These are phyloP conservation scores for Neofusicoccum kwambonambiense DNA, from an alignment of 2,329 filamentous ascomycete species.

Conservation along the genomic window DNA sequence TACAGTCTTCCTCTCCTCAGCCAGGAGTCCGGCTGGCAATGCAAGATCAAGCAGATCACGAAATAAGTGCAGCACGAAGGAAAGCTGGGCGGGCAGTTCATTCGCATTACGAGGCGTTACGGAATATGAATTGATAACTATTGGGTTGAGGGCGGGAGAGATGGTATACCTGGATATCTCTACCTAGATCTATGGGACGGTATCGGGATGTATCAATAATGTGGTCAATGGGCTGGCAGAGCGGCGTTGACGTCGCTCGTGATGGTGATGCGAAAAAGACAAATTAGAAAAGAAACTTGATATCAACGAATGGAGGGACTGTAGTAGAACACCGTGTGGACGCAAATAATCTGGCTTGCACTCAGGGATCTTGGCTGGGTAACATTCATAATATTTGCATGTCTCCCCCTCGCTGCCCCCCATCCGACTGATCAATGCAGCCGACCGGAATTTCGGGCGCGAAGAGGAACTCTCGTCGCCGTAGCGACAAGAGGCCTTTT, in stretches of 20 bases:
- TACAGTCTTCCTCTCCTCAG: slow-evolving; percentile 77
- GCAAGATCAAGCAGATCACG: slow-evolving; percentile 72
- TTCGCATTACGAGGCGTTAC: slow-evolving; percentile 16
- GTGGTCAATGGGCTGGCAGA: not conserved
- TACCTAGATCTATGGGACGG: slow-evolving; percentile 9
- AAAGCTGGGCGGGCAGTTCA: not conserved
- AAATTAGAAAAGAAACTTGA: not conserved
- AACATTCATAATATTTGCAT: not conserved
- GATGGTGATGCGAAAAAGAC: not conserved
- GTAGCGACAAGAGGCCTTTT: slow-evolving; percentile 11
- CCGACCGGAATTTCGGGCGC: slow-evolving; percentile 15
- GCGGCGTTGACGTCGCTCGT: slow-evolving; percentile 1
- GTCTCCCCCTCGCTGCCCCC: slow-evolving; percentile 11
- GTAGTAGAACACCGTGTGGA: too few species aligned
- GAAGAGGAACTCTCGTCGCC: not conserved
- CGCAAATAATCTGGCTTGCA: too few species aligned
- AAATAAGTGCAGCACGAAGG: slow-evolving; percentile 6
- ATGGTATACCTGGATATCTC: slow-evolving; percentile 10
- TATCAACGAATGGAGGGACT: not conserved
- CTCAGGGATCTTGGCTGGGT: not conserved
- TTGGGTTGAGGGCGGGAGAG: not conserved
- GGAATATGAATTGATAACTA: not conserved
- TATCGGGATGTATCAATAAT: slow-evolving; percentile 10
- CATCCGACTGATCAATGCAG: slow-evolving; percentile 13
- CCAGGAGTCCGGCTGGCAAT: slow-evolving; percentile 83